These are phyloP conservation scores for Tuber indicum DNA, from an alignment of 495 filamentous ascomycete genomes.

Conservation along the genomic window DNA sequence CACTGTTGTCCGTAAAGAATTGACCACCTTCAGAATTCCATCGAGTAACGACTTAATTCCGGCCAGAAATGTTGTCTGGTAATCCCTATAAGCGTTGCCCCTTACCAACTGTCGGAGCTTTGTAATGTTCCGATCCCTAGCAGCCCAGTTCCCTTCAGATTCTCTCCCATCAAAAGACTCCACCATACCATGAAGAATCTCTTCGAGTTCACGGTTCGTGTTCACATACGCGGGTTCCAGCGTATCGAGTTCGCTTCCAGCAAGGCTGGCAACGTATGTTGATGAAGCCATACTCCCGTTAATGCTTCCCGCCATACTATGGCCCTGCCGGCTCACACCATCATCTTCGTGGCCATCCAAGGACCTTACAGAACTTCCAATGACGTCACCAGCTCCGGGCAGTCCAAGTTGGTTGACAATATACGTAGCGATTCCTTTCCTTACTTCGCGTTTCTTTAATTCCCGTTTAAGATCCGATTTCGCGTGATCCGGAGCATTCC, in stretches of 20 bases:
- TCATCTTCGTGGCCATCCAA: constrained; percentile 43
- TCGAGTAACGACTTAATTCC: constrained; percentile 71
- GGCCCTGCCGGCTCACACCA: constrained; percentile 20
- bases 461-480: constrained; percentile 84
- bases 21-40: constrained; percentile 80
- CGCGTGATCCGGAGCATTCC: constrained; percentile 69
- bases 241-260: constrained; percentile 56
- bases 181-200: constrained; percentile 72
- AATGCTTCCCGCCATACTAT: constrained; percentile 43
- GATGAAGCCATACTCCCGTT: constrained; percentile 50
- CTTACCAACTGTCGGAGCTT: constrained; percentile 69
- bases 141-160: constrained; percentile 81
- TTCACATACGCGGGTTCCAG: constrained; percentile 76
- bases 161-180: constrained; percentile 81
- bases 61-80: constrained; percentile 58
- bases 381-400: constrained; percentile 49
- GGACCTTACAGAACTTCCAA: constrained; percentile 46
- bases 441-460: constrained; percentile 67
- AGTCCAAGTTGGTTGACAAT: constrained; percentile 68
- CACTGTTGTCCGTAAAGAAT: constrained; percentile 80
- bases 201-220: constrained; percentile 74
- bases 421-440: constrained; percentile 72
- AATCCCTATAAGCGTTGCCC: constrained; percentile 79
- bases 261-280: constrained; percentile 45
- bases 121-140: constrained; percentile 68